Conservation (phyloP, 1,139 yeast genomes). For the Tardiomyces blankii region DNA sequence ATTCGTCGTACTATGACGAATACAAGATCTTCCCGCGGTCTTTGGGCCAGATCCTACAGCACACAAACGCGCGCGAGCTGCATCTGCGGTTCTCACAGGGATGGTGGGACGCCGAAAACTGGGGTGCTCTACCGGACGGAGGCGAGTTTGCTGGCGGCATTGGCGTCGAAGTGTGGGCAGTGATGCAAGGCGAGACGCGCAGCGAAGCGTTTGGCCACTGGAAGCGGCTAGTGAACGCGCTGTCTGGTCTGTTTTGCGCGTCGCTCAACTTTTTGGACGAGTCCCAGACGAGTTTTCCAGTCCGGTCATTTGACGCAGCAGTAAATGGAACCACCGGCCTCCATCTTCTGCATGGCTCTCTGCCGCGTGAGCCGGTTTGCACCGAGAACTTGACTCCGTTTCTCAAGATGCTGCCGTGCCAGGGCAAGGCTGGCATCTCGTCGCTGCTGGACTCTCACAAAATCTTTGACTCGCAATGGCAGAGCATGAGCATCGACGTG, state of each 20-base stretch:
- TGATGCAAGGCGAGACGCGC: constrained; percentile 52
- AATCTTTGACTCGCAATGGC: constrained; percentile 93
- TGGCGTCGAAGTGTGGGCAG: constrained; percentile 91
- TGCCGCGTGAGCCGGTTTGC: constrained; percentile 94
- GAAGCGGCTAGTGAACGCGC: constrained; percentile 58
- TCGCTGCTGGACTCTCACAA: constrained; percentile 88
- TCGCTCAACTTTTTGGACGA: constrained; percentile 82
- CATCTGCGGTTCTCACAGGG: constrained; percentile 88
- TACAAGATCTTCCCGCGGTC: constrained; percentile 73
- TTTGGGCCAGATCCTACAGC: constrained; percentile 63
- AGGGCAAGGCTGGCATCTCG: constrained; percentile 85
- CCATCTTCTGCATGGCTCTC: constrained; percentile 66
- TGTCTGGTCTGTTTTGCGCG: constrained; percentile 93
- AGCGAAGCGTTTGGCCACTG: constrained; percentile 53
- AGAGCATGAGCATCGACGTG: constrained; percentile 81
- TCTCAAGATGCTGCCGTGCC: constrained; percentile 78
- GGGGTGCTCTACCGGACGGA: constrained; percentile 73
- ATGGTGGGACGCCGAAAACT: constrained; percentile 83
- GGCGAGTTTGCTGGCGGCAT: constrained; percentile 82
- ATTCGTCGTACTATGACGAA: constrained; percentile 2
- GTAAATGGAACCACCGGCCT: constrained; percentile 17
- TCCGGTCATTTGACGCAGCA: constrained; percentile 29
- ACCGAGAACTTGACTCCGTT: constrained; percentile 96
- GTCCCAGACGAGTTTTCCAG: constrained; percentile 68
- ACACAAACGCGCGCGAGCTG: constrained; percentile 59